Conservation (phyloP, 2,329 filamentous ascomycete species). For the Trichoderma endophyticum region DNA sequence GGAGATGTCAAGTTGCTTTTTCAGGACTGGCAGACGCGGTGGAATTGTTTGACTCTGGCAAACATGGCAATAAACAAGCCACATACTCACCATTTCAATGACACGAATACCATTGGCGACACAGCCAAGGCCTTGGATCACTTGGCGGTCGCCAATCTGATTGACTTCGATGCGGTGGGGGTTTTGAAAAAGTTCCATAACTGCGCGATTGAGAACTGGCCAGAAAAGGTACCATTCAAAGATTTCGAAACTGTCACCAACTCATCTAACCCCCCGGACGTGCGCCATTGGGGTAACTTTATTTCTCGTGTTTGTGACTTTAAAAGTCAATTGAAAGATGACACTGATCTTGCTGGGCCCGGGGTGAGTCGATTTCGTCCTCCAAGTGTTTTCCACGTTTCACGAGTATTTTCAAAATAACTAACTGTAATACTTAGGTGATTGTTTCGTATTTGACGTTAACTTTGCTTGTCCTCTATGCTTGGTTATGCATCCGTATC, state of each 20-base stretch:
- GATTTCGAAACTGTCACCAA: not conserved
- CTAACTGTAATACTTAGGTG: not conserved
- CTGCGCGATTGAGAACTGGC: not conserved
- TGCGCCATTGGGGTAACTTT: not conserved
- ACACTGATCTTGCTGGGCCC: constrained; percentile 7
- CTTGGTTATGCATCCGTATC: not conserved
- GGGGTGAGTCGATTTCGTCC: not conserved
- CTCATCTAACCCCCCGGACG: not conserved
- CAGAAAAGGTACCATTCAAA: not conserved
- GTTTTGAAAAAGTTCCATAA: not conserved
- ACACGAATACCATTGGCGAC: not conserved
- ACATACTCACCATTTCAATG: not conserved
- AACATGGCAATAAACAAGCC: not conserved
- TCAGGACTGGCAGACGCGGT: not conserved
- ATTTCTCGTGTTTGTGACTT: not conserved
- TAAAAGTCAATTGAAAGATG: not conserved
- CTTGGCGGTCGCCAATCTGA: not conserved
- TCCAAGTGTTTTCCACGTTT: not conserved
- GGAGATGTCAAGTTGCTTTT: not conserved
- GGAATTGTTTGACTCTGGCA: constrained; percentile 3
- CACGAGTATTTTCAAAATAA: not conserved
- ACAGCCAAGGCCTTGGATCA: not conserved
- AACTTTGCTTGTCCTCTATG: not conserved
- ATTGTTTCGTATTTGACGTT: not conserved
- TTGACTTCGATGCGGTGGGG: not conserved